phyloP scores from a whole-genome alignment of 129 eudicot species.

The Chrysanthemum lavandulifolium region DNA sequence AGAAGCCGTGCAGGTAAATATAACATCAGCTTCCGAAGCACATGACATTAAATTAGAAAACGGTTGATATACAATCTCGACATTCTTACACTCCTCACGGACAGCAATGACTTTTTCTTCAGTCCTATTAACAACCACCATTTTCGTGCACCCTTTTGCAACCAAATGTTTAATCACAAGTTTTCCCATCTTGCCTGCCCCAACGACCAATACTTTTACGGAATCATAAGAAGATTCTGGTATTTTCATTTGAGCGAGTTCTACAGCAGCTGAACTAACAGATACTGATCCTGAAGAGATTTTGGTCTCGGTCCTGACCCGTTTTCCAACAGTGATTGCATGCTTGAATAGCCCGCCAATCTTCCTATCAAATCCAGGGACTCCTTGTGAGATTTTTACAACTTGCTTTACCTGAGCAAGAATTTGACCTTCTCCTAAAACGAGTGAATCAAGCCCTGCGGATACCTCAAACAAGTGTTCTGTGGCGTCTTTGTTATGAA shows the following conservation, averaged over 20 bases:
- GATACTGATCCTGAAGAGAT: constrained; percentile 81
- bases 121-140: constrained; percentile 76
- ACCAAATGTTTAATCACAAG: constrained; percentile 83
- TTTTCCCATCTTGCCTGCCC: constrained; percentile 90
- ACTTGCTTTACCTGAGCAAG: constrained; percentile 86
- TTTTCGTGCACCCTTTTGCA: constrained; percentile 72
- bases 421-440: constrained; percentile 89
- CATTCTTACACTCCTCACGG: constrained; percentile 49
- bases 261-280: constrained; percentile 90
- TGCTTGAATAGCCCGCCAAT: constrained; percentile 74
- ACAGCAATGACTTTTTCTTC: constrained; percentile 68
- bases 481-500: constrained; percentile 69
- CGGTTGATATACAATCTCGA: constrained; percentile 58
- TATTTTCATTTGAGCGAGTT: constrained; percentile 71
- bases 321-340: constrained; percentile 76
- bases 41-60: constrained; percentile 42
- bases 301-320: constrained; percentile 78
- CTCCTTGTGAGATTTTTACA: constrained; percentile 57
- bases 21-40: constrained; percentile 65
- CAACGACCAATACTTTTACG: constrained; percentile 68
- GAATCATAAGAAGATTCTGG: constrained; percentile 48
- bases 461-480: constrained; percentile 81
- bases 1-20: constrained; percentile 77
- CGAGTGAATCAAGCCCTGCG: constrained; percentile 80
- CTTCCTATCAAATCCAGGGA: constrained; percentile 74